Conservation (phyloP, 371 early-diverging fungal species). For the Neoconidiobolus thromboides region DNA sequence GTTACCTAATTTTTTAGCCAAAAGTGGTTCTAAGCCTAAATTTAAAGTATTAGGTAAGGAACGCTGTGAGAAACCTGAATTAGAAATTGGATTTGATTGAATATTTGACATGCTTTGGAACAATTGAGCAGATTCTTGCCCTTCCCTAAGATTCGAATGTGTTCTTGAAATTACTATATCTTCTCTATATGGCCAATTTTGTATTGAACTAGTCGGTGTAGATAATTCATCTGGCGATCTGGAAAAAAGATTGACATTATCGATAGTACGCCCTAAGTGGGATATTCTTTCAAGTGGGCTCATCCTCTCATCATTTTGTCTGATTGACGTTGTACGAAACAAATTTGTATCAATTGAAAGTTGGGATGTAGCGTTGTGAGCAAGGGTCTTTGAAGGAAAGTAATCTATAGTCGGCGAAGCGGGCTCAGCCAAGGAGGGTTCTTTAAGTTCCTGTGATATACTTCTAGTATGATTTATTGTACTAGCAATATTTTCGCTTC, state of each 20-base stretch:
- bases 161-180: neutral
- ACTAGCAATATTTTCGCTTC: no score
- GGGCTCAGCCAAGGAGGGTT: no score
- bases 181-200: constrained; percentile 2
- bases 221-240: neutral
- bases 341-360: no score
- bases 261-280: neutral
- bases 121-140: neutral
- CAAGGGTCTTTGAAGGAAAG: no score
- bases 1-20: neutral
- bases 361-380: no score
- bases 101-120: no score
- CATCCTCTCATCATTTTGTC: neutral
- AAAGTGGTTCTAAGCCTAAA: neutral
- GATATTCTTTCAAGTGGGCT: constrained; percentile 2
- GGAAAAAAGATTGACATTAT: neutral
- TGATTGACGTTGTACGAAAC: no score
- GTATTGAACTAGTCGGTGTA: neutral
- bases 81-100: neutral
- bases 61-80: neutral
- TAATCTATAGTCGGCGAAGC: no score
- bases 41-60: neutral
- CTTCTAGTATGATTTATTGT: no score
- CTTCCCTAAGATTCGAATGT: no score
- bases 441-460: no score